Conservation (phyloP, 176 grass and related monocot species). For the Zizania latifolia region DNA sequence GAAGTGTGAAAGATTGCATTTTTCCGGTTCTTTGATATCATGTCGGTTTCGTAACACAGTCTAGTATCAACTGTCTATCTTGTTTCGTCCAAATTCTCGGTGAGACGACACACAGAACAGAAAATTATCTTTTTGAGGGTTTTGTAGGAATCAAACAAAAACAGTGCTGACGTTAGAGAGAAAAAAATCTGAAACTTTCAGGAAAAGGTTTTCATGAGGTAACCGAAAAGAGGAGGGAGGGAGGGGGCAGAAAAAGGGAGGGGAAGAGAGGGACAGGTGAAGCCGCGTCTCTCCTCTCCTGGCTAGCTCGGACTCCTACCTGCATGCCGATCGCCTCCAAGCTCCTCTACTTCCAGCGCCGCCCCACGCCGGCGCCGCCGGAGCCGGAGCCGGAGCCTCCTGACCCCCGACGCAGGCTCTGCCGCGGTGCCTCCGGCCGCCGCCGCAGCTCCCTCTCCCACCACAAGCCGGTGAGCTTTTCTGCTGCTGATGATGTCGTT, state of each 20-base stretch:
- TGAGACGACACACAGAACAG: neutral
- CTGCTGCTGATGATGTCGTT: no score
- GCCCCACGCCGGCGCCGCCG: slow-evolving; percentile 26
- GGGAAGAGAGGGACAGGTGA: neutral
- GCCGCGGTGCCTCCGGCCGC: neutral
- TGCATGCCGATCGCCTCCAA: slow-evolving; percentile 57
- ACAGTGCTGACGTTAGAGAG: neutral
- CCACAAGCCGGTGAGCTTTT: slow-evolving; percentile 29
- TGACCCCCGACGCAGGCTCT: neutral
- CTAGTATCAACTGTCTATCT: neutral
- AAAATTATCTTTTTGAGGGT: neutral
- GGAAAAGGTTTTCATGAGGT: neutral
- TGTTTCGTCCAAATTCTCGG: neutral
- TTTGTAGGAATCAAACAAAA: neutral
- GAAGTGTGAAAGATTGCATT: neutral
- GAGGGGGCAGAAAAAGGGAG: neutral
- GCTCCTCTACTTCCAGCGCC: slow-evolving; percentile 56
- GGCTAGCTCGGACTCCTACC: neutral
- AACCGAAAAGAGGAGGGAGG: no score
- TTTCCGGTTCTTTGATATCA: neutral
- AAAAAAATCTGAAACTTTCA: neutral
- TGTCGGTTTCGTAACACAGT: neutral
- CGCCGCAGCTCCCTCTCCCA: slow-evolving; percentile 19
- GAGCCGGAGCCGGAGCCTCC: slow-evolving; percentile 20
- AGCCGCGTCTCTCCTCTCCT: neutral